Percentiles rank a stretch among this genome's conserved stretches.
These are phyloP conservation scores for Calonectria pauciramosa DNA, from an alignment of 2,329 filamentous ascomycete genomes.

Conservation along the genomic window DNA sequence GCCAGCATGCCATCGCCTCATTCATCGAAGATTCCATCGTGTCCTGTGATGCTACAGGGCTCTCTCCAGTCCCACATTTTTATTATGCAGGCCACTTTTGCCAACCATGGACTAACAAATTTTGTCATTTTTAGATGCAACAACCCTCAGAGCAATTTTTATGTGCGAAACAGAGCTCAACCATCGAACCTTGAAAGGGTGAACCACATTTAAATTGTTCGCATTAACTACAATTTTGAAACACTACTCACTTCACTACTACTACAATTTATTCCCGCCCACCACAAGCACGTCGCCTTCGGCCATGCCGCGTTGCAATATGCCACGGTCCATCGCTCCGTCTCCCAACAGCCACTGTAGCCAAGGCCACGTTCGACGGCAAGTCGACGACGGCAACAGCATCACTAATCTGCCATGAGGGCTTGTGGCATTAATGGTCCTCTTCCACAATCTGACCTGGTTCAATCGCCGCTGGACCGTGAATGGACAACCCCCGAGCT, in stretches of 20 bases:
- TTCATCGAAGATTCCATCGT: neutral
- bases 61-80: neutral
- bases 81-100: neutral
- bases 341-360: neutral
- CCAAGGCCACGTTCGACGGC: neutral
- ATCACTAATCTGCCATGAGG: accelerated
- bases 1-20: neutral
- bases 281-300: neutral
- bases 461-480: neutral
- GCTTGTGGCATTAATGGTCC: neutral
- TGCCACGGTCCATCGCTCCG: neutral
- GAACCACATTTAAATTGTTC: neutral
- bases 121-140: neutral
- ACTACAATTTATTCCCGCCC: neutral
- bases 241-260: neutral
- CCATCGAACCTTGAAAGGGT: neutral
- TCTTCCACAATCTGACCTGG: neutral
- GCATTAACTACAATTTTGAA: no score
- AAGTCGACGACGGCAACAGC: neutral
- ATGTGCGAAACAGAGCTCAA: neutral
- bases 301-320: accelerated
- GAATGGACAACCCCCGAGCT: neutral
- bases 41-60: neutral
- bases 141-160: neutral
- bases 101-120: neutral